Base-by-base conservation (phyloP, 2,329 filamentous ascomycete genomes). In the Emergomyces pasteurianus region DNA sequence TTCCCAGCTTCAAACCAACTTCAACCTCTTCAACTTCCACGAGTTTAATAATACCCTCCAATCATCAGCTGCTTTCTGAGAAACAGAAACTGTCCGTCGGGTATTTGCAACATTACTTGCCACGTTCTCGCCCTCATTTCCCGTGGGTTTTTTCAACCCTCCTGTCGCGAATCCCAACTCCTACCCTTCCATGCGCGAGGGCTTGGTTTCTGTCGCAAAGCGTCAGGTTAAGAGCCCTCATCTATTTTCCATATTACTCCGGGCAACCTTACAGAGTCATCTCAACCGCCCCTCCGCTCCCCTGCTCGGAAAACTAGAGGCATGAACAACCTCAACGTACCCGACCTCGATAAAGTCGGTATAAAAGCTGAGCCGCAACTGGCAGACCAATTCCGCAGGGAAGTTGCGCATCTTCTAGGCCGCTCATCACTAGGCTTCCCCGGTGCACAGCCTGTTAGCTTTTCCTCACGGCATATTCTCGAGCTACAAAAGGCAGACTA, bases 371-470 rank as follows among this genome's bases (percentile, higher is more conserved):
- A 83, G 23, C 79, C 79, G n/a, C 75, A 82, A 0, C 77, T 89
- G 14, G 80, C 88, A 54, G 70, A 78, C 55, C 70, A 77, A 21
- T 84, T 95, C 74, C 87, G 88, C 62, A 78, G 79, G 62, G 87
- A 90, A 71, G 89, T 96, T 62, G 88, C 89, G 31, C 71, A 80
- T 6, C 81, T 96, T 52, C 83, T 99, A n/a, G 81, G 82, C 21
- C 83, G 91, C 67, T 80, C 83, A 66, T 63, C 63, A 14, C 76
- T 78, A 28, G 81, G 77, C 65, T 99, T 99, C 67, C 92, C 94
- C 0, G 94, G 85, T 69, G 92, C 94, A 58, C 94, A 99, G 74
- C 94, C 94, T 16, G 92, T 99, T 65, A 95, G 90, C 70, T 99
- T 99, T 72, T 81, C 89, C 60, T 81, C 87, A 61, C 81, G 84